A percentile compares a stretch with the other conserved stretches of the same genome.
Conservation (phyloP, 495 filamentous ascomycete species). For the Oidiodendron maius region DNA sequence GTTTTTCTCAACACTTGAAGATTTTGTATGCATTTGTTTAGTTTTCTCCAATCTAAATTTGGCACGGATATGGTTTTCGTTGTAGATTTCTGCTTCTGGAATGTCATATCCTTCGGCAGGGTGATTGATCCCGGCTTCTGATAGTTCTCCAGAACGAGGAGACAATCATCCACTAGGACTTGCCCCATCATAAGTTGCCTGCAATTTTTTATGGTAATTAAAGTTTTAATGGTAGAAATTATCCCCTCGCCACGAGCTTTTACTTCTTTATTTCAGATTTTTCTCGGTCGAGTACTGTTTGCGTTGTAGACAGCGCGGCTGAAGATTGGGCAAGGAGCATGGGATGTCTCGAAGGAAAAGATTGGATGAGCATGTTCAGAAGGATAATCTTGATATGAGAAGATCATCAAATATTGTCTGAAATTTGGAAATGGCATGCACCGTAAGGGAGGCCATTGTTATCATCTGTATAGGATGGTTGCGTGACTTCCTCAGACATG, state of each 20-base stretch:
- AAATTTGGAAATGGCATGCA: not conserved
- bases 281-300: slow-evolving; percentile 11
- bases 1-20: not conserved
- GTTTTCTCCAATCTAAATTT: slow-evolving; percentile 10
- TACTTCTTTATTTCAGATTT: slow-evolving; percentile 12
- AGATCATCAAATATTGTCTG: slow-evolving; percentile 3
- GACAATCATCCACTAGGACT: slow-evolving; percentile 1
- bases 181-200: slow-evolving; percentile 8
- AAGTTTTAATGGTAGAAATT: slow-evolving; percentile 1
- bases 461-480: slow-evolving; percentile 8
- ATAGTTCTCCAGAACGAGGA: slow-evolving; percentile 5
- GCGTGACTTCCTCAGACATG: slow-evolving; percentile 9
- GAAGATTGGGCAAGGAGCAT: slow-evolving; percentile 10
- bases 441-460: not conserved
- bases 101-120: slow-evolving; percentile 9
- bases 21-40: slow-evolving; percentile 7
- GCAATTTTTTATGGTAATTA: slow-evolving; percentile 1
- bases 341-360: slow-evolving; percentile 10
- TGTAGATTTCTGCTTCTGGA: slow-evolving; percentile 14
- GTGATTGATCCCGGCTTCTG: slow-evolving; percentile 10
- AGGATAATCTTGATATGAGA: slow-evolving; percentile 5
- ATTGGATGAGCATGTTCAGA: slow-evolving; percentile 4
- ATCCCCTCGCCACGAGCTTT: slow-evolving; percentile 7
- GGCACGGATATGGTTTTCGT: slow-evolving; percentile 12
- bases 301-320: slow-evolving; percentile 9